Base-by-base conservation (phyloP, 176 grass and related monocot genomes). In the Sorghum bicolor region DNA sequence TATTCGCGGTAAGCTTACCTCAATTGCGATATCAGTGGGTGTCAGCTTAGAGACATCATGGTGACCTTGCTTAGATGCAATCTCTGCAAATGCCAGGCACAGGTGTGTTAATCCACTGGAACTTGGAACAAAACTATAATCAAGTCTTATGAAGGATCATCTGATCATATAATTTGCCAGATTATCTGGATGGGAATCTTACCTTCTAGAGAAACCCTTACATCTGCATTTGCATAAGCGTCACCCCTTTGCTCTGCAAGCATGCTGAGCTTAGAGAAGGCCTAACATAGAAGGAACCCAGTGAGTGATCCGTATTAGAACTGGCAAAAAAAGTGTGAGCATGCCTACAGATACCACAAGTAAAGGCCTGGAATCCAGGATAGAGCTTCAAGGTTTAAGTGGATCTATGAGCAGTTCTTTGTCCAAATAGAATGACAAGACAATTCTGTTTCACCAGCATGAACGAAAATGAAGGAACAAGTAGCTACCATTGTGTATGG, bases 141-240 rank as follows among this genome's bases (percentile, higher is more conserved):
- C 78, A 22, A 80, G 58, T 50, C 30, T 26, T 40, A 67, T 6
- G 4, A 25, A 34, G 16, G 63, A 73, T 14, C 45, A 75, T 66
- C 22, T 26, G 28, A 80, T 76, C 47, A 61, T 74, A 86, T 38
- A 83, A 38, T 57, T 71, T 33, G 44, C 22, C 22, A 87, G 28
- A 47, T 20, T 33, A 68, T 48, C 60, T 1, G 4, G 67, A 67
- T 34, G 31, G 15, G 26, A 67, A 36, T 57, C 78, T 72, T 92
- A 99, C 96, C 87, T 99, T 96, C 89, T 2, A 96, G 87, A 70
- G 89, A 99, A 75, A 96, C 89, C 74, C 96, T 94, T 22, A 89
- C 89, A 82, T 99, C 96, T 1, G 96, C 96, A 82, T 94, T 99
- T 75, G 93, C 93, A 86, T 99, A 99, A 44, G 89, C 91, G 80